A percentile compares a stretch with the other conserved stretches of the same genome.
These are phyloP conservation scores for Fusarium gaditjirri DNA, from an alignment of 2,329 filamentous ascomycete genomes.

Conservation along the genomic window DNA sequence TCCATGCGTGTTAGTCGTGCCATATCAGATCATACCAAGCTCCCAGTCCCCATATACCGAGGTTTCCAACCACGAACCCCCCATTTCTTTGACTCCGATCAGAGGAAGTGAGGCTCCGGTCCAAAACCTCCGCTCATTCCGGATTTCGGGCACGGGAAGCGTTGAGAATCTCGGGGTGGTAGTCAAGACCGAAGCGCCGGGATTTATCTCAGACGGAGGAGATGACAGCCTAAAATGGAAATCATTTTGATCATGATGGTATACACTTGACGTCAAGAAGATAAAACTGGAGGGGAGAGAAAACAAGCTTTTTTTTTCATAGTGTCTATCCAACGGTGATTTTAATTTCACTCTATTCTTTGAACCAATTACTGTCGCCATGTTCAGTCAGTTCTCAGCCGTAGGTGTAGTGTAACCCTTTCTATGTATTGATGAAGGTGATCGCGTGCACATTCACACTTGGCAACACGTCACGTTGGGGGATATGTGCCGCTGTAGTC, in stretches of 20 bases:
- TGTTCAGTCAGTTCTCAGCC: neutral
- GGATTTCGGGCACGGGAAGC: neutral
- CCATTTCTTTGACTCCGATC: neutral
- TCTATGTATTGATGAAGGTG: neutral
- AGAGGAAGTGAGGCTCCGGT: neutral
- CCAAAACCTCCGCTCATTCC: neutral
- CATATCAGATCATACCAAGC: conserved; percentile 5
- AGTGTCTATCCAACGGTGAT: neutral
- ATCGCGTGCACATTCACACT: conserved; percentile 3
- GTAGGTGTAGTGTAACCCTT: conserved; percentile 2
- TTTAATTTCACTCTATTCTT: neutral
- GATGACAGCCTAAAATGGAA: neutral
- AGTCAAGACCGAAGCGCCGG: conserved; percentile 14
- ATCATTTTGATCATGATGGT: neutral
- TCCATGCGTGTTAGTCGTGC: neutral
- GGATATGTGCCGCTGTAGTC: neutral
- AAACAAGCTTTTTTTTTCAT: neutral
- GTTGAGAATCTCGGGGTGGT: conserved; percentile 6
- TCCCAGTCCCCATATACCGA: neutral
- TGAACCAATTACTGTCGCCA: neutral
- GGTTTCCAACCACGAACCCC: neutral
- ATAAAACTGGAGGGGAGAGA: neutral
- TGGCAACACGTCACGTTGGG: conserved; percentile 1
- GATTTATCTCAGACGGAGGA: neutral
- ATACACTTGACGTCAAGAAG: neutral